Evolutionary conservation across 2,329 filamentous ascomycete genomes (phyloP).

Genomic region (Aspergillus sp.): DNA sequence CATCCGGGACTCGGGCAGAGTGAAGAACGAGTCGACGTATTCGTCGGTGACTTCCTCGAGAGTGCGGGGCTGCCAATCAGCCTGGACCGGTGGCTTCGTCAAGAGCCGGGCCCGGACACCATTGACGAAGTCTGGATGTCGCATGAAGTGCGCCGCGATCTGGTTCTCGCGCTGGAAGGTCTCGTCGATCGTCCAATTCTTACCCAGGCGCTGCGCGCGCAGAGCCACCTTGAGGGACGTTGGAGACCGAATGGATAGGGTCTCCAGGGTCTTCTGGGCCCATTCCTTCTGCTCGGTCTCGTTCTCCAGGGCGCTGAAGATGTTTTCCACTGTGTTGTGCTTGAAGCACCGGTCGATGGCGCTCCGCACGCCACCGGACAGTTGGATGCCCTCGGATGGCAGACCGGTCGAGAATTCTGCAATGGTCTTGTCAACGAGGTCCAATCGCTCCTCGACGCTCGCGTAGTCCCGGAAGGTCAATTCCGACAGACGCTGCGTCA

Average conservation of each 20-base stretch:
- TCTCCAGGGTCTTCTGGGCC: constrained; percentile 69
- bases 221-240: constrained; percentile 79
- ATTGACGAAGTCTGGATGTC: constrained; percentile 80
- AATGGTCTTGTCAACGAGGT: constrained; percentile 74
- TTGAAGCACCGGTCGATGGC: constrained; percentile 80
- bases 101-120: constrained; percentile 78
- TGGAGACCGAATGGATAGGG: constrained; percentile 70
- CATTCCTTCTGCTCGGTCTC: constrained; percentile 55
- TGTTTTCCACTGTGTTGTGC: constrained; percentile 58
- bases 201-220: constrained; percentile 69
- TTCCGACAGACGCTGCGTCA: constrained; percentile 81
- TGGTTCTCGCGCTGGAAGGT: constrained; percentile 79
- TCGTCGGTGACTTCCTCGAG: constrained; percentile 57
- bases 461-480: constrained; percentile 78
- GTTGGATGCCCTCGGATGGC: constrained; percentile 57
- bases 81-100: constrained; percentile 56
- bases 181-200: constrained; percentile 69
- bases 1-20: constrained; percentile 44
- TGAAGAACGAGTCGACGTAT: constrained; percentile 63
- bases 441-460: constrained; percentile 52
- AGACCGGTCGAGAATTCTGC: constrained; percentile 85
- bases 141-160: constrained; percentile 83
- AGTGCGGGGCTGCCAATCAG: constrained; percentile 67
- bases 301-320: constrained; percentile 58
- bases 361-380: constrained; percentile 62